A percentile compares a stretch with the other conserved stretches of the same genome.
These are phyloP conservation scores for Lolium rigidum DNA, from an alignment of 176 grass and related monocot genomes.

Conservation along the genomic window DNA sequence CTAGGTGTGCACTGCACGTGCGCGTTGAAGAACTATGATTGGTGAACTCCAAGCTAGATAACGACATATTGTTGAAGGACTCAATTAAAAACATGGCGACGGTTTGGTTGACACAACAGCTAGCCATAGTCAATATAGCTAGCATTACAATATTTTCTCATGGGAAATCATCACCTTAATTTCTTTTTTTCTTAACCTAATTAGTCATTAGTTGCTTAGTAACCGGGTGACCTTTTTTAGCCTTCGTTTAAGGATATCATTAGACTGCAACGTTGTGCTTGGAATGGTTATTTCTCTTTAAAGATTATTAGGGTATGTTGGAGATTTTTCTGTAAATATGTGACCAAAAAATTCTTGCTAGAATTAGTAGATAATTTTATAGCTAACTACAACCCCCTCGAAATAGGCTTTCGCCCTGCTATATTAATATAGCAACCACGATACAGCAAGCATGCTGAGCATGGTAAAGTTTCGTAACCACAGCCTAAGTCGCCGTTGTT, in stretches of 20 bases:
- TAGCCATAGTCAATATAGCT: background rate
- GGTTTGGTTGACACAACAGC: background rate
- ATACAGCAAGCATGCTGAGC: too few relatives aligned
- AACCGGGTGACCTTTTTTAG: background rate
- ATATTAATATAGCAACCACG: too few relatives aligned
- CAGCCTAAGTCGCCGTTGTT: background rate
- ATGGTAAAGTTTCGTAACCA: background rate
- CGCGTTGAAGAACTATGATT: background rate
- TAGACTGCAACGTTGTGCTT: background rate
- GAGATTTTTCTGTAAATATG: background rate
- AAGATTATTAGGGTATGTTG: background rate
- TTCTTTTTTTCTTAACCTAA: background rate
- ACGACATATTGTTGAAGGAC: background rate
- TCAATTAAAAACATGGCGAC: background rate
- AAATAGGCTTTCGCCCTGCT: too few relatives aligned
- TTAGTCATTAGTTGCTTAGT: constrained; percentile 9
- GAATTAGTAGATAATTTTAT: background rate
- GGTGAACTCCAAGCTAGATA: background rate
- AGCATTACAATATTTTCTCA: background rate
- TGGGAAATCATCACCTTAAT: background rate
- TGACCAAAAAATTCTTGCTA: background rate
- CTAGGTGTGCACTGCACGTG: constrained; percentile 30
- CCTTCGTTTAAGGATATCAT: background rate
- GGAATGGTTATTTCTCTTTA: background rate
- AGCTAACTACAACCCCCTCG: background rate